Conservation (phyloP, 1,284 basidiomycete species). For the Coriolopsis trogii region DNA sequence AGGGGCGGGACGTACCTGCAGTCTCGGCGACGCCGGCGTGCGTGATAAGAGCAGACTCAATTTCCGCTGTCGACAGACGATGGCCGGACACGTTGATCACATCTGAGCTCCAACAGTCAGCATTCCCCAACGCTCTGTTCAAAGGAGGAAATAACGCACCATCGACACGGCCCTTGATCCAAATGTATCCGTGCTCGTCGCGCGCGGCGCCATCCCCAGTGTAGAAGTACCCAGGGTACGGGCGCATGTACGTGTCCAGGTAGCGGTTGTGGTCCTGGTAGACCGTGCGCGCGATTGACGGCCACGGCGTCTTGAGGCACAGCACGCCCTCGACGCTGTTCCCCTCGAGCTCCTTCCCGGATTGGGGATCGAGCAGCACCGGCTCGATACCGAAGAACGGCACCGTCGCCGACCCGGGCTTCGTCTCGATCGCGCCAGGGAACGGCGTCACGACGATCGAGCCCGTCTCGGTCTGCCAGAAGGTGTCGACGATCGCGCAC, state of each 20-base stretch:
- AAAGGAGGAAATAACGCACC: slow-evolving; percentile 53
- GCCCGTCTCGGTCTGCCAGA: slow-evolving; percentile 98
- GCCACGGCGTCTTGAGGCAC: slow-evolving; percentile 89
- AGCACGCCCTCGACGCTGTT: slow-evolving; percentile 92
- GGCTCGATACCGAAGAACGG: slow-evolving; percentile 97
- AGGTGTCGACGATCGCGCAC: slow-evolving; percentile 96
- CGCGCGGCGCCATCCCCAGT: slow-evolving; percentile 96
- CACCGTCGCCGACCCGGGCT: slow-evolving; percentile 95
- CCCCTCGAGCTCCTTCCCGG: slow-evolving; percentile 79
- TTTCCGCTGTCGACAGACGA: slow-evolving; percentile 95
- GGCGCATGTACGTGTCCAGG: slow-evolving; percentile 94
- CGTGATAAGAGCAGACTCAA: slow-evolving; percentile 93
- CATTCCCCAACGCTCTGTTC: slow-evolving; percentile 10
- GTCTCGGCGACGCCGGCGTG: slow-evolving; percentile 97
- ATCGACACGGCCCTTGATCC: slow-evolving; percentile 98
- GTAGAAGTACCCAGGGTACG: slow-evolving; percentile 91
- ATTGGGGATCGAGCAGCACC: slow-evolving; percentile 83
- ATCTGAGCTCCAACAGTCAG: slow-evolving; percentile 45
- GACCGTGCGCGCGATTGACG: slow-evolving; percentile 94
- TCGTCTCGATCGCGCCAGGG: slow-evolving; percentile 94
- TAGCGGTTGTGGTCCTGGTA: slow-evolving; percentile 84
- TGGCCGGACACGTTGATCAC: slow-evolving; percentile 97
- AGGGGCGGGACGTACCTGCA: slow-evolving; percentile 50
- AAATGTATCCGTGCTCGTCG: slow-evolving; percentile 96
- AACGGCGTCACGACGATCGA: slow-evolving; percentile 95